Conservation (phyloP, 805 yeast species). For the Metschnikowia amazonensis region DNA sequence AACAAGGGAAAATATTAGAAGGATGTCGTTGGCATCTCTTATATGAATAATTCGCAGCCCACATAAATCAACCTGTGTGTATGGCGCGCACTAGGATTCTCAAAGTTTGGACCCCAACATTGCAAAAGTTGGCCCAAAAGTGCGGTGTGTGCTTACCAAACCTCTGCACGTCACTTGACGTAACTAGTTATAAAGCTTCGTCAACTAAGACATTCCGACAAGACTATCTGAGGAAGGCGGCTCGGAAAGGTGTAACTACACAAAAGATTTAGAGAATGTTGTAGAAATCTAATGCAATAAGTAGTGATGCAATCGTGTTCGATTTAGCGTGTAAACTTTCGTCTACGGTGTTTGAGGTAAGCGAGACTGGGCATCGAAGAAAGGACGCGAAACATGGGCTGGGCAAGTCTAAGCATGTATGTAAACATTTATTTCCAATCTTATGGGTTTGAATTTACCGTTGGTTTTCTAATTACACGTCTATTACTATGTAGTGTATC, state of each 20-base stretch:
- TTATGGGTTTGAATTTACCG: too few species aligned
- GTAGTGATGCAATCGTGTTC: too few species aligned
- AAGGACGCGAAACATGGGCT: not conserved
- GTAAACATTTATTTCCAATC: too few species aligned
- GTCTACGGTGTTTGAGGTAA: not conserved
- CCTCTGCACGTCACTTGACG: constrained; percentile 19
- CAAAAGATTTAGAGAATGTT: not conserved
- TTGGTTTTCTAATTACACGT: too few species aligned
- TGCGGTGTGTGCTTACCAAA: constrained; percentile 13
- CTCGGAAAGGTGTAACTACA: not conserved
- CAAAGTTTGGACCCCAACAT: constrained; percentile 18
- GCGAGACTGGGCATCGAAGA: not conserved
- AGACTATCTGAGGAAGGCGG: too few species aligned
- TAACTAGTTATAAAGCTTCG: constrained; percentile 6
- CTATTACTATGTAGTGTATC: too few species aligned
- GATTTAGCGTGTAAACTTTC: too few species aligned
- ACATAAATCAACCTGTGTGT: constrained; percentile 6
- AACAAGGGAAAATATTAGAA: not conserved
- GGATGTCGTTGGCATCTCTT: constrained; percentile 10
- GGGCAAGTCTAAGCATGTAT: not conserved
- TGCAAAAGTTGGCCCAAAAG: constrained; percentile 21
- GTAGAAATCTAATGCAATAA: too few species aligned
- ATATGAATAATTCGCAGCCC: constrained; percentile 12
- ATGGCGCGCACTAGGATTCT: constrained; percentile 8
- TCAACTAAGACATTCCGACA: not conserved